Evolutionary conservation across 176 grass and related monocot genomes (phyloP).

Genomic region (Eragrostis nindensis): DNA sequence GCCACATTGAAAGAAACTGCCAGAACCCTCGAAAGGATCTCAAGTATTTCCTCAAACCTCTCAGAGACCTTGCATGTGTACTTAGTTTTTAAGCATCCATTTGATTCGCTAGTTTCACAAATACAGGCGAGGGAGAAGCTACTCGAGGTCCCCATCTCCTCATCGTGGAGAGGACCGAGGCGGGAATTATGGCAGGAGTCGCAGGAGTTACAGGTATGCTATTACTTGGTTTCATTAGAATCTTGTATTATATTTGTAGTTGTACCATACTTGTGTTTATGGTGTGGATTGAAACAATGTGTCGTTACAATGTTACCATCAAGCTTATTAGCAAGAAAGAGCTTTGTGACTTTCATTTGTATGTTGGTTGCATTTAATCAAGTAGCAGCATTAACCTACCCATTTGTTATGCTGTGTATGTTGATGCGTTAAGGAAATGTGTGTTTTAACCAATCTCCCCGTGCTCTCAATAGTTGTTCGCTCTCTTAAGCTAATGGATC

Average conservation of each 20-base stretch:
- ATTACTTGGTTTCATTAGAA: slow-evolving; percentile 8
- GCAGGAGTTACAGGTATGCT: slow-evolving; percentile 54
- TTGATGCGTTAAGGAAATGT: background rate
- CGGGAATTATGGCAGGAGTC: slow-evolving; percentile 62
- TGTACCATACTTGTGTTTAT: background rate
- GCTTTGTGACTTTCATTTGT: background rate
- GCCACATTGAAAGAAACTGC: slow-evolving; percentile 75
- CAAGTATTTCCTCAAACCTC: slow-evolving; percentile 46
- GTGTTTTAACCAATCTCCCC: background rate
- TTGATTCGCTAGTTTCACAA: slow-evolving; percentile 18
- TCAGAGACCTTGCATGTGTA: background rate
- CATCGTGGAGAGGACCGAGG: slow-evolving; percentile 39
- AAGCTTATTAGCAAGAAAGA: background rate
- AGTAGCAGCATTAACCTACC: background rate
- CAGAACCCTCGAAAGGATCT: slow-evolving; percentile 75
- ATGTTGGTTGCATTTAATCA: background rate
- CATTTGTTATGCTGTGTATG: background rate
- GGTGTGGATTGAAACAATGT: background rate
- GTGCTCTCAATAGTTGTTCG: background rate
- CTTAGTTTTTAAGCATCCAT: slow-evolving; percentile 12
- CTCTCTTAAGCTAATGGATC: background rate
- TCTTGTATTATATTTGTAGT: background rate
- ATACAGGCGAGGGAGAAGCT: slow-evolving; percentile 53
- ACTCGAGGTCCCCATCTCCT: slow-evolving; percentile 67
- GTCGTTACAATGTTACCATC: background rate